Base-by-base conservation (phyloP, 73 alveolate species). In the Loxodes magnus region DNA sequence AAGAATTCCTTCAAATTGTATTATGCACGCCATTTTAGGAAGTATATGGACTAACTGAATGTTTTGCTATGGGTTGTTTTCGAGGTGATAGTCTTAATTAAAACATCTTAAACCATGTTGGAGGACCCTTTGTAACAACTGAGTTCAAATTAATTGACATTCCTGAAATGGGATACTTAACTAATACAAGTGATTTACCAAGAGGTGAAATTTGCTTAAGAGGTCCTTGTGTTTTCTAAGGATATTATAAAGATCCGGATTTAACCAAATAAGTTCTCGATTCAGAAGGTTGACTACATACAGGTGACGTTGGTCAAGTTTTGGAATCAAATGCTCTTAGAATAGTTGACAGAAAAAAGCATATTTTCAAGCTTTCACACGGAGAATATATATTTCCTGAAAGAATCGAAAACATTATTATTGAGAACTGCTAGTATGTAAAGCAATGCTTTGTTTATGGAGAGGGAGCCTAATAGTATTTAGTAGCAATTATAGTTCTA, bases 381-480 rank as follows among this genome's bases (percentile, higher is more conserved):
- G 92, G 87, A 0, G 92, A 78, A 51, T 78, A 78, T 43, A 70
- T 78, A 14, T 63, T 74, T 1, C 92, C 92, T 17, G 92, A 69
- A 24, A 78, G 72, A 43, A 64, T 78, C 6, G 82, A 78, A 50
- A 61, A 74, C 29, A n/a, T n/a, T 74, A 64, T 29, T 54, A 25
- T 12, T 30, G 81, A 44, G 61, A 67, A 25, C 33, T 64, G 20
- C 59, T 68, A 4, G 80, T 81, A 17, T 16, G 56, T 15, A 82
- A 85, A 51, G 53, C 77, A n/a, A n/a, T n/a, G n/a, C 39, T 86
- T 64, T 33, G 79, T 86, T 5, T 63, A 82, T 54, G 96, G 96
- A 2, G 88, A 81, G 42, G 61, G 91, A 2, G 60, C 70, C 36
- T 39, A 77, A 51, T 44, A 53, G 20, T 51, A 27, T 29, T 51